These are phyloP conservation scores for Phycomyces blakesleeanus DNA, from an alignment of 192 early-diverging fungal genomes.

Conservation along the genomic window DNA sequence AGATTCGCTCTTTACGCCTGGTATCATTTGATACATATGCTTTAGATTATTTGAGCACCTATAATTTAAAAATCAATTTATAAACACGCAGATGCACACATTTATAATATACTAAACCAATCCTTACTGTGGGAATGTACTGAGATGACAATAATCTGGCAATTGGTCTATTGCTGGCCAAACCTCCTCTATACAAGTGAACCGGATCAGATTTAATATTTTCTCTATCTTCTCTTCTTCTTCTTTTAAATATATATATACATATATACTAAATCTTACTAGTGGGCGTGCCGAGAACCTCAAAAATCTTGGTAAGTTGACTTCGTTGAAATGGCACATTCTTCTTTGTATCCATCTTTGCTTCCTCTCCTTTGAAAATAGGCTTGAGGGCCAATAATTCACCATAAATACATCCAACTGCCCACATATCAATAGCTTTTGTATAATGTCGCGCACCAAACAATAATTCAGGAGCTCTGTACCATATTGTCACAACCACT, in stretches of 20 bases:
- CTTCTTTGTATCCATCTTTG: constrained; percentile 78
- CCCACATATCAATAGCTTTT: constrained; percentile 73
- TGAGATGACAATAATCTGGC: constrained; percentile 63
- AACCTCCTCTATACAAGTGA: constrained; percentile 51
- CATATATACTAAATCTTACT: too few relatives aligned
- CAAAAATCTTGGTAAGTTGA: constrained; percentile 82
- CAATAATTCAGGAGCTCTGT: constrained; percentile 89
- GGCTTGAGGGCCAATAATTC: constrained; percentile 81
- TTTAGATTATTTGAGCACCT: constrained; percentile 42
- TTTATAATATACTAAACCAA: background rate
- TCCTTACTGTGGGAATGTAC: constrained; percentile 55
- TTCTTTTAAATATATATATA: too few relatives aligned
- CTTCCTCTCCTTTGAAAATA: constrained; percentile 90
- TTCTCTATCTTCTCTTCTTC: constrained; percentile 34
- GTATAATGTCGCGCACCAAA: constrained; percentile 88
- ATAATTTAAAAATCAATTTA: background rate
- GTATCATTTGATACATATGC: constrained; percentile 38
- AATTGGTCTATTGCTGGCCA: constrained; percentile 73
- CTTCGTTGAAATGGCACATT: constrained; percentile 79
- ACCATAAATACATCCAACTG: constrained; percentile 92
- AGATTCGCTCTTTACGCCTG: constrained; percentile 34
- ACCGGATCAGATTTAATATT: background rate
- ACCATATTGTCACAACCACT: constrained; percentile 96
- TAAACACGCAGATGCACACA: background rate
- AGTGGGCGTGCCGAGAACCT: constrained; percentile 85